Evolutionary conservation across 1,284 basidiomycete genomes (phyloP).

Genomic region (Malassezia equina): DNA sequence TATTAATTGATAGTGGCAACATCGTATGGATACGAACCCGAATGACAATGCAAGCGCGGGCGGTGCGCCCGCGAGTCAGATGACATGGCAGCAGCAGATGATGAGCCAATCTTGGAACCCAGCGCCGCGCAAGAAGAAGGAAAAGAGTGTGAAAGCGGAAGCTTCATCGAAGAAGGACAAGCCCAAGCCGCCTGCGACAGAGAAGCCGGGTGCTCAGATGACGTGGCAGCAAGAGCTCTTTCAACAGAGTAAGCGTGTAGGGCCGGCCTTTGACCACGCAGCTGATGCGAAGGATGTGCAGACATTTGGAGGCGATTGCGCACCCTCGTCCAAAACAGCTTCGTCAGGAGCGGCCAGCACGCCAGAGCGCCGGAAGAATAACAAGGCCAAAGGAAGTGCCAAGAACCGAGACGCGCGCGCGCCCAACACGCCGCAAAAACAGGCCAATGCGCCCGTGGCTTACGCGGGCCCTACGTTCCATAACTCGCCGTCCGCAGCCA

Average conservation of each 20-base stretch:
- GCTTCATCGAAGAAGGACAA: background rate
- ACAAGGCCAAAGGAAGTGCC: background rate
- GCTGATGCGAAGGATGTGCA: constrained; percentile 9
- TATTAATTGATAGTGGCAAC: background rate
- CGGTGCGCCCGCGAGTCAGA: background rate
- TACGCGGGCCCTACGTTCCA: constrained; percentile 16
- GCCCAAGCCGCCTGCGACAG: background rate
- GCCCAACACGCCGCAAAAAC: constrained; percentile 6
- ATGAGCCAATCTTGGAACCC: constrained; percentile 2
- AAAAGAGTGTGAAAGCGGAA: background rate
- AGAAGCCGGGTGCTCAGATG: background rate
- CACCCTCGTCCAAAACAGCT: background rate
- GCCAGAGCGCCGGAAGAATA: constrained; percentile 1
- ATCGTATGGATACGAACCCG: background rate
- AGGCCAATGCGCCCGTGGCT: background rate
- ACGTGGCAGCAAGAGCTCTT: constrained; percentile 19
- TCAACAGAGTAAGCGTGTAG: background rate
- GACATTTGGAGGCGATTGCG: constrained; percentile 10
- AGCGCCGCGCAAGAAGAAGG: constrained; percentile 8
- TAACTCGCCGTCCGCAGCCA: constrained; percentile 14
- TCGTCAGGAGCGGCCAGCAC: background rate
- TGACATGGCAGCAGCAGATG: constrained; percentile 17
- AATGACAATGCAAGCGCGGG: background rate
- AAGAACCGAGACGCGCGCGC: background rate
- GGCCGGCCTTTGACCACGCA: constrained; percentile 8